phyloP scores from a whole-genome alignment of 2,329 filamentous ascomycete genomes.

The Cordyceps sp. region DNA sequence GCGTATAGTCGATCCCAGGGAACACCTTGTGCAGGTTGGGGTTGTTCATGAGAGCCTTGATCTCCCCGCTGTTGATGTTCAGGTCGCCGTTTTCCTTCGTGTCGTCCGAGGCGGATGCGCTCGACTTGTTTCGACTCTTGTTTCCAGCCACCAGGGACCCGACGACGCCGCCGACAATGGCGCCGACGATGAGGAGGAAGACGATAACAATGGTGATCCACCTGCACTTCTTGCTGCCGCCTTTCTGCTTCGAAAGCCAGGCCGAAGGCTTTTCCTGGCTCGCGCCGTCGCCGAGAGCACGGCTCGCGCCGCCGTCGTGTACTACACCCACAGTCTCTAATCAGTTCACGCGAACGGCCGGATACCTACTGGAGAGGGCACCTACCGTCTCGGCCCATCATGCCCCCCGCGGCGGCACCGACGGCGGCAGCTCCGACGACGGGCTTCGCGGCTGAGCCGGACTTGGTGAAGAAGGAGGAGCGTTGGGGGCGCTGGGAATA shows the following conservation, averaged over 20 bases:
- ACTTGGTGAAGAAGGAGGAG: constrained; percentile 43
- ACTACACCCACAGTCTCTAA: neutral
- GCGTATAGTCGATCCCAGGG: constrained; percentile 89
- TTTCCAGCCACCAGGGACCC: constrained; percentile 53
- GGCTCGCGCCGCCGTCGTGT: neutral
- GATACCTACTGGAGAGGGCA: neutral
- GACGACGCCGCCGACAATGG: constrained; percentile 56
- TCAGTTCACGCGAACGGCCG: neutral
- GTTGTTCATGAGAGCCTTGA: constrained; percentile 70
- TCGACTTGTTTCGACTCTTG: constrained; percentile 14
- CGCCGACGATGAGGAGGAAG: constrained; percentile 49
- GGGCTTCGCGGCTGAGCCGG: constrained; percentile 18
- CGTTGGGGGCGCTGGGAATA: constrained; percentile 28
- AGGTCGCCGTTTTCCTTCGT: constrained; percentile 50
- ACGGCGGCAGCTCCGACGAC: constrained; percentile 21
- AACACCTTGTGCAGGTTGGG: constrained; percentile 78
- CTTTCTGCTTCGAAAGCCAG: constrained; percentile 21
- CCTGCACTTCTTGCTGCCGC: constrained; percentile 47
- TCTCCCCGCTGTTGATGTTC: constrained; percentile 56
- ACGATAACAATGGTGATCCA: constrained; percentile 51
- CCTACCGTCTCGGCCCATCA: constrained; percentile 12
- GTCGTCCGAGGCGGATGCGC: constrained; percentile 40
- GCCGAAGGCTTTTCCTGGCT: constrained; percentile 6
- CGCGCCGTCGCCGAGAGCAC: constrained; percentile 1
- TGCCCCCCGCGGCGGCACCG: constrained; percentile 19